phyloP scores from a whole-genome alignment of 805 yeast genomes.

The Myxozyma sirexii region DNA sequence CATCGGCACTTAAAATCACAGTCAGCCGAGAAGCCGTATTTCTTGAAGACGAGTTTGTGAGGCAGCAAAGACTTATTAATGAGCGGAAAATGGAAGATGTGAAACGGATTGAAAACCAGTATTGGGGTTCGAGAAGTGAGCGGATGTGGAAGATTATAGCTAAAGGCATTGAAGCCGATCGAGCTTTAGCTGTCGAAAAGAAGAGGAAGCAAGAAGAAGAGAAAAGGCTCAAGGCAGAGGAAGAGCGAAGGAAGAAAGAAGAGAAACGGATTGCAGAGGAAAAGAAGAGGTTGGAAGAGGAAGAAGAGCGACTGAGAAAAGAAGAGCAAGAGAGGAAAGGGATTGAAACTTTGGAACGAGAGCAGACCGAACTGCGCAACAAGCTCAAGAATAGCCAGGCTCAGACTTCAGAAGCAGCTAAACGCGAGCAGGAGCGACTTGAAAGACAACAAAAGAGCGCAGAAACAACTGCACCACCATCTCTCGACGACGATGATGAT shows the following conservation, averaged over 20 bases:
- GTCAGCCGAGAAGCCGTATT: background rate
- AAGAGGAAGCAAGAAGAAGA: slow-evolving; percentile 35
- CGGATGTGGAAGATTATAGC: slow-evolving; percentile 19
- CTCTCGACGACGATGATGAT: background rate
- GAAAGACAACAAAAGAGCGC: background rate
- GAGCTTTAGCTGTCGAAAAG: background rate
- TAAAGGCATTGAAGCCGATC: slow-evolving; percentile 13
- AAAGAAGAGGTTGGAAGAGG: slow-evolving; percentile 37
- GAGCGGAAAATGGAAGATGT: background rate
- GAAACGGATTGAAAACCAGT: background rate
- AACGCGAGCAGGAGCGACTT: background rate
- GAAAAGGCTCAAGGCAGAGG: background rate
- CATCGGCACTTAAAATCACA: background rate
- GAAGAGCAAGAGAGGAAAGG: slow-evolving; percentile 30
- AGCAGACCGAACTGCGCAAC: background rate
- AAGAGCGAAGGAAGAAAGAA: slow-evolving; percentile 29
- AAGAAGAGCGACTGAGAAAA: slow-evolving; percentile 30
- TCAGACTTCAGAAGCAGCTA: background rate
- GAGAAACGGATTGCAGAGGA: slow-evolving; percentile 31
- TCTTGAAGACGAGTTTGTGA: slow-evolving; percentile 5
- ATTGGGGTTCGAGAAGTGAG: slow-evolving; percentile 6
- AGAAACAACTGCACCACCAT: background rate
- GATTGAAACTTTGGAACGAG: slow-evolving; percentile 17
- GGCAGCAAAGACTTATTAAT: slow-evolving; percentile 7
- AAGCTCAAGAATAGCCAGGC: background rate